Base-by-base conservation (phyloP, 805 yeast species). In the Hanseniaspora lachancei region DNA sequence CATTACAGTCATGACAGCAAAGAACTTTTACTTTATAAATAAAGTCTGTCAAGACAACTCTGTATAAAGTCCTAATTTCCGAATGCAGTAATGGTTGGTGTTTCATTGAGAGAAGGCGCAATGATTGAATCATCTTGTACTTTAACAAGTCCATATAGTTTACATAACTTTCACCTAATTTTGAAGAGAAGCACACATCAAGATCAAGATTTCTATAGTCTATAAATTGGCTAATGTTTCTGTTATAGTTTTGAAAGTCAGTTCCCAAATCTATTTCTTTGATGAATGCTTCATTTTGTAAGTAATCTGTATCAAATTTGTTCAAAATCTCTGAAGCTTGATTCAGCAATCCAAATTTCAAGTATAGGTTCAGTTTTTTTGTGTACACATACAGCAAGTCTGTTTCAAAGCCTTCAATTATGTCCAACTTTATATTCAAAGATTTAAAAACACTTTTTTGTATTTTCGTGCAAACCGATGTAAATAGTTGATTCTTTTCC, bases 271-370 rank as follows among this genome's bases (percentile, higher is more conserved):
- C 27, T 41, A 49, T 39, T n/a, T n/a, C 21, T 29, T 20, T 12
- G 8, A 49, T 20, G 34, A 49, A 46, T 7, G 48, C 54, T n/a
- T 48, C 48, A 20, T 58, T 49, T 5, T 41, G 42, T 9, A 27
- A 13, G 7, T 64, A 41, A 12, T 58, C 59, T 8, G 52, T 52
- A 32, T 60, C 57, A 1, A 65, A 55, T 12, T 38, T 47, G 7
- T 57, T 52, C 29, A 67, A 54, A 42, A 65, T 62, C n/a, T 24
- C 34, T 12, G 57, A 56, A 2, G 68, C 66, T 42, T 66, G 67
- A 15, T 64, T 67, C 16, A 58, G 50, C 39, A 68, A 55, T 32
- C 63, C 63, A 40, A 67, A 63, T 4, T 60, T 57, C n/a, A 63
- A 49, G 48, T 61, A 67, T 10, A 67, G 47, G 47, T 63, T 62